These are phyloP conservation scores for Reticulascus tulasneorum DNA, from an alignment of 2,329 filamentous ascomycete genomes.

Conservation along the genomic window DNA sequence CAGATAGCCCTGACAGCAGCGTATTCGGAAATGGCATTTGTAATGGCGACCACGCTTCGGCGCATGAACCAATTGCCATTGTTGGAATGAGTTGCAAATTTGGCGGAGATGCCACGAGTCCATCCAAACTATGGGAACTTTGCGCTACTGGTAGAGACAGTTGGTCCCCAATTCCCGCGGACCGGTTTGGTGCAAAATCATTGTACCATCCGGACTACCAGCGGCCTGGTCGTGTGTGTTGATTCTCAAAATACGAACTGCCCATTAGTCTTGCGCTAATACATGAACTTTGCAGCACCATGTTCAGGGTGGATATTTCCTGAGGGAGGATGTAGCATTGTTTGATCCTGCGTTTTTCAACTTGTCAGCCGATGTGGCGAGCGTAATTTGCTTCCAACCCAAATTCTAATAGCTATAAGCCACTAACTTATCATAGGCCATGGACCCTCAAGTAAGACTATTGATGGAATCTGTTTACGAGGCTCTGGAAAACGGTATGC, in stretches of 20 bases:
- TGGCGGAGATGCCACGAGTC: conserved; percentile 13
- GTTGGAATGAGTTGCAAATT: conserved; percentile 19
- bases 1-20: too few species aligned
- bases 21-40: too few species aligned
- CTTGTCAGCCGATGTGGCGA: conserved; percentile 6
- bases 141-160: conserved; percentile 1
- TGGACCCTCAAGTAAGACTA: conserved; percentile 8
- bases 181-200: conserved; percentile 4
- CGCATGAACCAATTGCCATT: conserved; percentile 15
- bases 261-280: too few species aligned
- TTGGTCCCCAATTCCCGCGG: conserved; percentile 5
- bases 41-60: too few species aligned
- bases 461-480: conserved; percentile 7
- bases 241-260: too few species aligned
- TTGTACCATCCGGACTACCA: too few species aligned
- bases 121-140: conserved; percentile 15
- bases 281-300: too few species aligned
- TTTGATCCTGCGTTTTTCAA: conserved; percentile 12
- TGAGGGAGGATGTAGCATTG: conserved; percentile 1
- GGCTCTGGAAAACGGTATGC: conserved; percentile 6
- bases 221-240: too few species aligned
- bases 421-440: not conserved
- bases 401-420: not conserved
- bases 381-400: not conserved
- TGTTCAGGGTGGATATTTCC: conserved; percentile 6